Percentiles rank a stretch among this genome's conserved stretches.
Conservation (phyloP, 805 yeast genomes). For the Saccharomycopsis lassenensis region DNA sequence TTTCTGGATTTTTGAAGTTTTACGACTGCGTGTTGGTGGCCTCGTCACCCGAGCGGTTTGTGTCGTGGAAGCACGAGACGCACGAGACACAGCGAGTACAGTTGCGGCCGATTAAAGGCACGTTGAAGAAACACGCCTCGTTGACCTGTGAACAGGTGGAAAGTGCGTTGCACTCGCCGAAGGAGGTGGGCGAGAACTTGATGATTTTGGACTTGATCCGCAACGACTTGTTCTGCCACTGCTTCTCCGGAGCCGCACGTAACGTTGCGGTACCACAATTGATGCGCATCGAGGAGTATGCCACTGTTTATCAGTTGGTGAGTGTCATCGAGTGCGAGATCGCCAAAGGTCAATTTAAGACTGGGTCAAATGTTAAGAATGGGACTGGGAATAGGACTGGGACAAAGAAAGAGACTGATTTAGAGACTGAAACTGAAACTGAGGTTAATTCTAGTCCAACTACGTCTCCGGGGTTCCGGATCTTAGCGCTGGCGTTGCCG, state of each 20-base stretch:
- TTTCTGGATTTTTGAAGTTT: slow-evolving; percentile 69
- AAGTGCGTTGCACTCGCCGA: slow-evolving; percentile 61
- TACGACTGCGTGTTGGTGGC: slow-evolving; percentile 53
- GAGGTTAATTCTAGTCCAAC: too few relatives aligned
- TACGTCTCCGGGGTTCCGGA: slow-evolving; percentile 59
- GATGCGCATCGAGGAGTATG: slow-evolving; percentile 88
- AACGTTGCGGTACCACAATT: slow-evolving; percentile 63
- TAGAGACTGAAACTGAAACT: too few relatives aligned
- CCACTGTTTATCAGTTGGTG: slow-evolving; percentile 84
- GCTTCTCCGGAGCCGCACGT: slow-evolving; percentile 31
- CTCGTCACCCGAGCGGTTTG: slow-evolving; percentile 90
- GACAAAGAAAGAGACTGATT: too few relatives aligned
- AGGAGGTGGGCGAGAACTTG: slow-evolving; percentile 89
- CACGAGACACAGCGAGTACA: slow-evolving; percentile 37
- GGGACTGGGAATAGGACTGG: too few relatives aligned
- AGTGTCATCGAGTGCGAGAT: slow-evolving; percentile 72
- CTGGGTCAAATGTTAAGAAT: background rate
- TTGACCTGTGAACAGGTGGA: slow-evolving; percentile 52
- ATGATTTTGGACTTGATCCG: slow-evolving; percentile 96
- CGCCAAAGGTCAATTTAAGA: slow-evolving; percentile 10
- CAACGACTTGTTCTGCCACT: slow-evolving; percentile 62
- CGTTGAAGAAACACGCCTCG: slow-evolving; percentile 57
- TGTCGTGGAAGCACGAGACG: slow-evolving; percentile 50
- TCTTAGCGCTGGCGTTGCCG: slow-evolving; percentile 70
- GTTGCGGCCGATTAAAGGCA: slow-evolving; percentile 92